A percentile compares a stretch with the other conserved stretches of the same genome.
Evolutionary conservation across 176 grass and related monocot species (phyloP).

Genomic region (Secale cereale): DNA sequence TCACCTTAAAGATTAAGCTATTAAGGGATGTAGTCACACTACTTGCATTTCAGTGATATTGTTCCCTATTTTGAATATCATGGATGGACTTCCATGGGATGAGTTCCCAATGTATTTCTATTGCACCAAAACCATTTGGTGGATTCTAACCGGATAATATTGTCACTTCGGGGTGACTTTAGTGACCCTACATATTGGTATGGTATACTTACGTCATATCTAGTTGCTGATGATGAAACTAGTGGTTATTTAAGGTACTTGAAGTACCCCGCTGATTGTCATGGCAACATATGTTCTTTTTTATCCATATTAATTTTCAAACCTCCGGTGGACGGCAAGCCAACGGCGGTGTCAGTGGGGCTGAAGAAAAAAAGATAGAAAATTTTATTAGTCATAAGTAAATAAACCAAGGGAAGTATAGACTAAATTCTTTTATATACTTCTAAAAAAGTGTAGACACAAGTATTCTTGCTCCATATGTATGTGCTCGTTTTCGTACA

Average conservation of each 20-base stretch:
- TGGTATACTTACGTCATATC: neutral
- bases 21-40: neutral
- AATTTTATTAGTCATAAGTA: no score
- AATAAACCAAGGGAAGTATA: no score
- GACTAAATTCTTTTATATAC: no score
- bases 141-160: neutral
- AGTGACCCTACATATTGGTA: neutral
- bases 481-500: no score
- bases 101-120: neutral
- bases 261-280: neutral
- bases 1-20: neutral
- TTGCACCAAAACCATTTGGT: neutral
- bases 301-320: neutral
- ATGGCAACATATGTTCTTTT: neutral
- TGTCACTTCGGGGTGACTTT: neutral
- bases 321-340: no score
- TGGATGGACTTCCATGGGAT: neutral
- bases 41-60: neutral
- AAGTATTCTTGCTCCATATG: no score
- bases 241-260: neutral
- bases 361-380: no score
- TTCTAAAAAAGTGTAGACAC: no score
- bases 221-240: neutral
- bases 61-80: slow-evolving; percentile 5
- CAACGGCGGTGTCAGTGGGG: no score